These are phyloP conservation scores for Ganoderma meredithae DNA, from an alignment of 1,284 basidiomycete species.

Conservation along the genomic window DNA sequence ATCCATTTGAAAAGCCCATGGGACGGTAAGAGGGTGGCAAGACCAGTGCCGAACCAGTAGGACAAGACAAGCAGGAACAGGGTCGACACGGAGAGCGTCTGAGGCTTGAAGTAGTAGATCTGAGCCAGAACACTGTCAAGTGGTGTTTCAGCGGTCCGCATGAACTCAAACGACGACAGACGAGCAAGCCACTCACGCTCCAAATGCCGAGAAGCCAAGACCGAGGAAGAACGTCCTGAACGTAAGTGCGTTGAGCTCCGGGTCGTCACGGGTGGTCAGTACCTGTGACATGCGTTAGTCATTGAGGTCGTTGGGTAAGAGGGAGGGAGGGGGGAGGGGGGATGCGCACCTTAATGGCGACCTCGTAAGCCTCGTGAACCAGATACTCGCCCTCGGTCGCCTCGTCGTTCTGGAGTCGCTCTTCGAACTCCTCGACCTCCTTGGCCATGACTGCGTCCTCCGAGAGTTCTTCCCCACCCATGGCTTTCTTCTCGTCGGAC, in stretches of 20 bases:
- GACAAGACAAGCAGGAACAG: constrained; percentile 47
- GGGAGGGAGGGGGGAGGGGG: too few relatives aligned
- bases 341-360: constrained; percentile 44
- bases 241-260: constrained; percentile 45
- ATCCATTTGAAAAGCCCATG: constrained; percentile 46
- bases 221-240: constrained; percentile 48
- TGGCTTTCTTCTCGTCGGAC: constrained; percentile 36
- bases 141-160: constrained; percentile 24
- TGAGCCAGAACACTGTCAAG: constrained; percentile 46
- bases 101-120: constrained; percentile 49
- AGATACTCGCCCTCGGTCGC: constrained; percentile 43
- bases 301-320: not conserved
- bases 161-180: not conserved
- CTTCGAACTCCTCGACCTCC: constrained; percentile 46
- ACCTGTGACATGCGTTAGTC: constrained; percentile 34
- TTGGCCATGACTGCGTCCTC: constrained; percentile 38
- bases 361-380: constrained; percentile 45
- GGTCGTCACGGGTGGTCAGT: constrained; percentile 47
- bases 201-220: constrained; percentile 45
- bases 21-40: constrained; percentile 43
- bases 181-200: constrained; percentile 36
- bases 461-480: constrained; percentile 24
- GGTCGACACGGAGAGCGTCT: constrained; percentile 42
- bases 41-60: constrained; percentile 46
- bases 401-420: constrained; percentile 45